Evolutionary conservation across 2,329 filamentous ascomycete species (phyloP), one percentile per base, ranked within the genome.

Genomic region (Aspergillus proliferans): DNA sequence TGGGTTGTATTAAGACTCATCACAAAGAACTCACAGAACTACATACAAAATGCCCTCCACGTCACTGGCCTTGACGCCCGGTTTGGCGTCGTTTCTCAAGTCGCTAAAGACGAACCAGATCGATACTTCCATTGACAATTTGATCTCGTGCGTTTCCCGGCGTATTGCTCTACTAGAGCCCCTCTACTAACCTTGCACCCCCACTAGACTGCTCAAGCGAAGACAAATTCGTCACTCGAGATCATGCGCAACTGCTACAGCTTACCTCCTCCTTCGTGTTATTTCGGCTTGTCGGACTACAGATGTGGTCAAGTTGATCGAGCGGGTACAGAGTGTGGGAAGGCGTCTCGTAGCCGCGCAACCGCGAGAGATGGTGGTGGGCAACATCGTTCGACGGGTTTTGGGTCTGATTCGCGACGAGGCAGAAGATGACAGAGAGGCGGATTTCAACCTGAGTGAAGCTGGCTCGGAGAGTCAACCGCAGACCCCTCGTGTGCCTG

Each of bases 381-480:
- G 90, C 46, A 98, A 98, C 64, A 91, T 98, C 58, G 88, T 96
- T 43, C 84, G 91, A 52, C 84, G 93, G 53, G 87, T 97, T 2
- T 76, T 98, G 34, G 88, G 90, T 40, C 78, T 98, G 55, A 93
- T 98, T 56, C 84, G 93, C 46, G 91, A 96, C 63, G 91, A 97
- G 63, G 87, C 88, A 36, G 85, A 88, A 59, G 88, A 94, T 60
- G 86, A 89, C 58, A 76, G 85, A 50, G 87, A 87, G 52, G 83
- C 73, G 44, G 80, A 79, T 38, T 74, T 84, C 50, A 71, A 70
- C 45, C 65, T 76, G 47, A 85, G 80, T 65, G 85, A 88, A 58
- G 77, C 79, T 7, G 77, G 76, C 33, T 78, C 78, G 47, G 79
- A 82, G 62, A 76, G 68, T 60, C 73, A 69, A 54, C 73, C 69